Percentiles rank a stretch among this genome's conserved stretches.
phyloP scores from a whole-genome alignment of 2,329 filamentous ascomycete genomes.

The Colletotrichum melonis region DNA sequence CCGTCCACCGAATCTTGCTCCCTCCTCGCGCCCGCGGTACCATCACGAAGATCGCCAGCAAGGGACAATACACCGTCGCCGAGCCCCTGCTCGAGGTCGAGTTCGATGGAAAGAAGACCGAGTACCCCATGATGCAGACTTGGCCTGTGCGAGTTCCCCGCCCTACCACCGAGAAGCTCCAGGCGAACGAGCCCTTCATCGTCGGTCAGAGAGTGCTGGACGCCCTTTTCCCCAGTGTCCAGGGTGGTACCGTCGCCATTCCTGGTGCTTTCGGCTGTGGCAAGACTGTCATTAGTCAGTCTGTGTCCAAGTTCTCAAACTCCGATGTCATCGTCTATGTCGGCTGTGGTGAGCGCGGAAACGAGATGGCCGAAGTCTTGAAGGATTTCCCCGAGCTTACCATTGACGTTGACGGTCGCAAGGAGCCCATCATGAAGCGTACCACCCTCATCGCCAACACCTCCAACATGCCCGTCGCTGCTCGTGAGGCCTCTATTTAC shows the following conservation, averaged over 20 bases:
- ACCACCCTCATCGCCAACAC: conserved; percentile 99
- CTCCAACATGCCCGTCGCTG: conserved; percentile 99
- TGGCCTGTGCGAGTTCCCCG: conserved; percentile 98
- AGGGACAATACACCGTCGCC: conserved; percentile 93
- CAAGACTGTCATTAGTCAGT: conserved; percentile 99
- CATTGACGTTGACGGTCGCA: conserved; percentile 92
- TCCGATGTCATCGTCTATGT: conserved; percentile 99
- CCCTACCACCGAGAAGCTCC: conserved; percentile 90
- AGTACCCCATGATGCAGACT: conserved; percentile 97
- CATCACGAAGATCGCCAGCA: conserved; percentile 89
- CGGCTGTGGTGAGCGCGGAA: conserved; percentile 90
- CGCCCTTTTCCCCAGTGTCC: conserved; percentile 94
- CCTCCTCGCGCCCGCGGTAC: conserved; percentile 90
- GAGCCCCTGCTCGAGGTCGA: conserved; percentile 96
- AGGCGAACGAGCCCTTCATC: conserved; percentile 90
- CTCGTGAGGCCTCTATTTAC: conserved; percentile 98
- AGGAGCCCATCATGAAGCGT: conserved; percentile 99
- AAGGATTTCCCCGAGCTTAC: conserved; percentile 99
- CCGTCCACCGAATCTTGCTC: conserved; percentile 92
- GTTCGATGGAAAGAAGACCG: conserved; percentile 95
- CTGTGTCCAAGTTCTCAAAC: conserved; percentile 99
- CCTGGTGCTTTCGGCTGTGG: conserved; percentile 98
- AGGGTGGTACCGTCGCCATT: conserved; percentile 97
- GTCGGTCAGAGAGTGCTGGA: conserved; percentile 98
- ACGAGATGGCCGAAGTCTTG: conserved; percentile 99